Percentiles rank a stretch among this genome's conserved stretches.
Evolutionary conservation across 176 grass and related monocot genomes (phyloP).

Genomic region (Tillandsia fasciculata): DNA sequence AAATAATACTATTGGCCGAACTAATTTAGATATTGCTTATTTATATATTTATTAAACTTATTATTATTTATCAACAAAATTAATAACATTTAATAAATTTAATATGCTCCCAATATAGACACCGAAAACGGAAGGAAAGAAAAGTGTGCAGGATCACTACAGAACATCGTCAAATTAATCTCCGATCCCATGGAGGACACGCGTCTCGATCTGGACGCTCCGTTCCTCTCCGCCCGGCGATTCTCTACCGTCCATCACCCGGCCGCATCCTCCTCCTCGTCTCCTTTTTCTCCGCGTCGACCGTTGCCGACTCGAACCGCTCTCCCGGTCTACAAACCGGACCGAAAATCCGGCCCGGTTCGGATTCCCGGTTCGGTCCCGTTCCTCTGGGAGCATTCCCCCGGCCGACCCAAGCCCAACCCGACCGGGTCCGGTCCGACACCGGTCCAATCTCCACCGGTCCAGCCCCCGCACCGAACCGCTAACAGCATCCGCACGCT

Average conservation of each 20-base stretch:
- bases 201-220: constrained; percentile 61
- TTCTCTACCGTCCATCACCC: constrained; percentile 18
- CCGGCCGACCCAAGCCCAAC: constrained; percentile 66
- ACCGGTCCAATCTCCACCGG: background rate
- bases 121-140: too few relatives aligned
- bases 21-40: too few relatives aligned
- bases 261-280: constrained; percentile 22
- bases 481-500: constrained; percentile 19
- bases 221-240: constrained; percentile 58
- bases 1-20: too few relatives aligned
- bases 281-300: background rate
- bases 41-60: too few relatives aligned
- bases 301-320: constrained; percentile 14
- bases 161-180: too few relatives aligned
- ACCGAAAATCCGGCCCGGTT: constrained; percentile 54
- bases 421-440: constrained; percentile 19
- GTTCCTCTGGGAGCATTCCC: constrained; percentile 75
- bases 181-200: constrained; percentile 4
- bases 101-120: too few relatives aligned
- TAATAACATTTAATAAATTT: too few relatives aligned
- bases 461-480: constrained; percentile 9
- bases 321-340: constrained; percentile 37
- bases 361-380: constrained; percentile 59
- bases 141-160: too few relatives aligned
- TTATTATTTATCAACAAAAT: too few relatives aligned